Base-by-base conservation (phyloP, 768 basidiomycete species). In the Sporobolomyces phaffii region DNA sequence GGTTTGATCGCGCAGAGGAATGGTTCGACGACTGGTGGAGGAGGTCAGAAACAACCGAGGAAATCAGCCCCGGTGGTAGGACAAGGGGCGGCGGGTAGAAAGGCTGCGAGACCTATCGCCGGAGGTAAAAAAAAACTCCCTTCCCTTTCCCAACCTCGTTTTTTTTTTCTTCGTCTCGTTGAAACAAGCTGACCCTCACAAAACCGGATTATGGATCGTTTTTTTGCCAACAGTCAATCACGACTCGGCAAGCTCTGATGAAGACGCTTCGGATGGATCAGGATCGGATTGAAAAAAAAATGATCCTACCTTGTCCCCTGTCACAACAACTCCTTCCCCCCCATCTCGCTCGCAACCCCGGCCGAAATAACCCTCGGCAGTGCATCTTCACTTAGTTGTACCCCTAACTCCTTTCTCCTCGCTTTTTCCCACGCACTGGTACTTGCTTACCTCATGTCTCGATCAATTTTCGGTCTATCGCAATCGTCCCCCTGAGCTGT, bases 221-320 rank as follows among this genome's bases (percentile, higher is more conserved):
- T 43, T 10, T 31, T 33, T 45, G 44, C 34, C 22, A 2, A 2
- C 53, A 62, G 47, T 58, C 40, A 13, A 57, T 34, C 45, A 41
- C 38, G 56, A 57, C 29, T 33, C 57, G 15, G 49, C 56, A 20
- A n/a, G 48, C 18, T 34, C 41, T 1, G 62, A 64, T 28, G 68
- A 60, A 28, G 63, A 47, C 26, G 58, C 45, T 17, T 65, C 64
- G 17, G 64, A 38, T 17, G 68, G 53, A 1, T 69, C 68, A 10
- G 68, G 50, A 1, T 69, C 68, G 41, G 62, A 69, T 28, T 69
- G 26, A 65, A n/a, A n/a, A n/a, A n/a, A n/a, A n/a, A n/a, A n/a
- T n/a, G n/a, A n/a, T n/a, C n/a, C n/a, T n/a, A n/a, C n/a, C n/a
- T n/a, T n/a, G n/a, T n/a, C n/a, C n/a, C n/a, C n/a, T n/a, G n/a